Percentiles rank a stretch among this genome's conserved stretches.
phyloP scores from a whole-genome alignment of 257 asterid genomes.

The Nicotiana sylvestris region DNA sequence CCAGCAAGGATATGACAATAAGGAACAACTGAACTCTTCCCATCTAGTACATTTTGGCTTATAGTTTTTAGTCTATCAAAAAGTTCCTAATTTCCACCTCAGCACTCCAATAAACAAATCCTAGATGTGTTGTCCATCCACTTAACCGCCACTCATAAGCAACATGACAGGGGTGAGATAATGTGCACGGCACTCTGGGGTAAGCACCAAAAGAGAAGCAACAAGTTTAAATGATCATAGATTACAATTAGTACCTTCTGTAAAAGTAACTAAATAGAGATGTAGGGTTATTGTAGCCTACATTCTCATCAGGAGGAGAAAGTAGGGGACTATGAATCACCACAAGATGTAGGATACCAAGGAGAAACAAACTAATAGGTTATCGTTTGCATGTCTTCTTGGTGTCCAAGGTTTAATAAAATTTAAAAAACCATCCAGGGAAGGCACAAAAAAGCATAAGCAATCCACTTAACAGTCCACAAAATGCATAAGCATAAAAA shows the following conservation, averaged over 20 bases:
- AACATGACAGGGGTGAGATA: background rate
- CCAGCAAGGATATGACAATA: too few species aligned
- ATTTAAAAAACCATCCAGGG: too few species aligned
- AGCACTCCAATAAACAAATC: background rate
- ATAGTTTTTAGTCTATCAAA: background rate
- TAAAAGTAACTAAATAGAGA: background rate
- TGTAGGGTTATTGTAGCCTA: background rate
- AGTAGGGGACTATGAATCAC: background rate
- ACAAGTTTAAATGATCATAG: background rate
- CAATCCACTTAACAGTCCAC: too few species aligned
- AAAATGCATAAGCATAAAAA: too few species aligned
- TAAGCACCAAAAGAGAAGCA: background rate
- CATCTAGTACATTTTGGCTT: background rate
- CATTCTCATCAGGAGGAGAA: conserved; percentile 1
- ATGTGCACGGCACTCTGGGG: background rate
- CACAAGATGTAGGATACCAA: background rate
- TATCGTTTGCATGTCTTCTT: background rate
- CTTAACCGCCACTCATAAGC: background rate
- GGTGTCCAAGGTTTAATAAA: background rate
- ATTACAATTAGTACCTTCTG: background rate
- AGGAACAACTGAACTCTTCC: background rate
- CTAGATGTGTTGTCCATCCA: background rate
- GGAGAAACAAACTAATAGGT: background rate
- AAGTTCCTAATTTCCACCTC: background rate
- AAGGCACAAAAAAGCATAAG: too few species aligned